These are phyloP conservation scores for Trametes elegans DNA, from an alignment of 768 basidiomycete species.

Conservation along the genomic window DNA sequence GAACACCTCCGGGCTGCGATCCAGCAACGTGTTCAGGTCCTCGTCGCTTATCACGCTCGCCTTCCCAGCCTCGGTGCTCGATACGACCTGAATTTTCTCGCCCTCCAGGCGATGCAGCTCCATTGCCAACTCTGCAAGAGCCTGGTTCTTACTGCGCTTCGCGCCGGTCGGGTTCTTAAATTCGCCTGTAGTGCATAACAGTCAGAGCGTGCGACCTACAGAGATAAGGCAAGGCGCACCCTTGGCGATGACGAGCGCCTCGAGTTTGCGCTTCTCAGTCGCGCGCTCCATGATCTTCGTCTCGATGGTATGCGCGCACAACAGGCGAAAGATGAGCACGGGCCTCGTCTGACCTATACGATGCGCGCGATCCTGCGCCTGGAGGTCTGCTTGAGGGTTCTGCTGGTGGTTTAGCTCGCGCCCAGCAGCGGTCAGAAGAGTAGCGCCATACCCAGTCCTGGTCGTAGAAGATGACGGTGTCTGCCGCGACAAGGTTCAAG, in stretches of 20 bases:
- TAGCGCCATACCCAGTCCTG: slow-evolving; percentile 88
- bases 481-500: slow-evolving; percentile 77
- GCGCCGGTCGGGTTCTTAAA: slow-evolving; percentile 73
- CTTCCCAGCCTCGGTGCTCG: slow-evolving; percentile 66
- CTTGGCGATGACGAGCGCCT: slow-evolving; percentile 93
- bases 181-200: too few relatives aligned
- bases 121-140: slow-evolving; percentile 78
- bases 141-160: slow-evolving; percentile 52
- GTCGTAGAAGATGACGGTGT: slow-evolving; percentile 93
- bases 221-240: slow-evolving; percentile 38
- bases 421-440: slow-evolving; percentile 16
- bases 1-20: slow-evolving; percentile 75
- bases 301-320: slow-evolving; percentile 88
- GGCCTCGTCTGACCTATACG: slow-evolving; percentile 93
- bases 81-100: slow-evolving; percentile 87
- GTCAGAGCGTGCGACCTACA: background rate
- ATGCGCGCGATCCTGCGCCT: slow-evolving; percentile 95
- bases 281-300: slow-evolving; percentile 89
- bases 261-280: slow-evolving; percentile 83
- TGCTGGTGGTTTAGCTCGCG: slow-evolving; percentile 27
- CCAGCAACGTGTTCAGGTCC: slow-evolving; percentile 79
- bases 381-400: slow-evolving; percentile 96
- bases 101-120: slow-evolving; percentile 77
- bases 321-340: slow-evolving; percentile 85
- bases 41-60: slow-evolving; percentile 75